These are phyloP conservation scores for Cordyceps fumosorosea DNA, from an alignment of 2,329 filamentous ascomycete species.

Conservation along the genomic window DNA sequence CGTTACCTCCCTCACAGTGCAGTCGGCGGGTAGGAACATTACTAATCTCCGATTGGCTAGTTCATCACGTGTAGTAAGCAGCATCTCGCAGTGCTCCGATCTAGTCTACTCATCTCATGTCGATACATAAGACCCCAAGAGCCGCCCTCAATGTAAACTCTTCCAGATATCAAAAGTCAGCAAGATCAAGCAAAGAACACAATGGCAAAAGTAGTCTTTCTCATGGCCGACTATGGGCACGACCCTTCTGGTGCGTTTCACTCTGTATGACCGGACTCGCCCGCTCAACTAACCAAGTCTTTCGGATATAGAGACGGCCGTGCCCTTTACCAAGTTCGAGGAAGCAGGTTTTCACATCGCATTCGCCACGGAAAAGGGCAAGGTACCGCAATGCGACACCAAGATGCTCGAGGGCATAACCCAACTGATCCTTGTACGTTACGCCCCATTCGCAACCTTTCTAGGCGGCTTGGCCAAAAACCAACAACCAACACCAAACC, in stretches of 20 bases:
- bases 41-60: not conserved
- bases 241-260: constrained; percentile 42
- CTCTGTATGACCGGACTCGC: not conserved
- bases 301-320: constrained; percentile 36
- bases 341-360: constrained; percentile 39
- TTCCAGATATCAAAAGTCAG: not conserved
- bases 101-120: not conserved
- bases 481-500: not conserved
- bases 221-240: constrained; percentile 50
- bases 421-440: constrained; percentile 41
- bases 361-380: constrained; percentile 44
- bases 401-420: constrained; percentile 43
- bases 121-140: not conserved
- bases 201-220: constrained; percentile 34
- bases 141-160: not conserved
- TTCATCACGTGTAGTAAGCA: constrained; percentile 3
- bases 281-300: not conserved
- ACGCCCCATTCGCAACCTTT: too few relatives aligned
- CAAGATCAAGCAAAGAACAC: not conserved
- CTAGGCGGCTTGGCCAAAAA: too few relatives aligned
- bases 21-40: not conserved
- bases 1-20: not conserved
- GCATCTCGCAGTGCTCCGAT: not conserved
- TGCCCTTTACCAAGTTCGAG: constrained; percentile 42
- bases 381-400: constrained; percentile 40